A percentile compares a stretch with the other conserved stretches of the same genome.
Conservation (phyloP, 768 basidiomycete genomes). For the Tricholoma sp. region DNA sequence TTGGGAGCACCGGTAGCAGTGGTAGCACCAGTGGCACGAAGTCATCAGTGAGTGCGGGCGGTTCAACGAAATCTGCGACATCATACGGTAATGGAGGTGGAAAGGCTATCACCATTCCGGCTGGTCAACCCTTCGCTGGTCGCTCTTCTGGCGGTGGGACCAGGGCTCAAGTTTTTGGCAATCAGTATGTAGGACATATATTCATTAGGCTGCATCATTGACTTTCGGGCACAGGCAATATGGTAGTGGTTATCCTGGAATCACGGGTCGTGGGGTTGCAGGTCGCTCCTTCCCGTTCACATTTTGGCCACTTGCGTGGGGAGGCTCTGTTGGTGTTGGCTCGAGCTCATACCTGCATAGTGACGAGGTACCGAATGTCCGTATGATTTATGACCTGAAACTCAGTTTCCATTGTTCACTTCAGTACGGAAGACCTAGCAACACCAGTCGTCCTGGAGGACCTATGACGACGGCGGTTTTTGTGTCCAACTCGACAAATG, state of each 20-base stretch:
- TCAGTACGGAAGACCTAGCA: constrained; percentile 42
- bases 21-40: constrained; percentile 1
- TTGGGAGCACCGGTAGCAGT: constrained; percentile 1
- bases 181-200: constrained; percentile 22
- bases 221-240: constrained; percentile 31
- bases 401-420: not conserved
- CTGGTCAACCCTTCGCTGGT: constrained; percentile 33
- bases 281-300: constrained; percentile 48
- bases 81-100: constrained; percentile 19
- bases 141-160: constrained; percentile 42
- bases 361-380: constrained; percentile 32
- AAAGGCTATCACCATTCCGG: constrained; percentile 25
- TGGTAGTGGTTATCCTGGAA: constrained; percentile 53
- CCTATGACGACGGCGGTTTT: constrained; percentile 33
- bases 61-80: constrained; percentile 11
- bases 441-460: constrained; percentile 44
- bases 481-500: constrained; percentile 25
- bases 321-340: constrained; percentile 18
- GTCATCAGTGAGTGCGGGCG: constrained; percentile 8
- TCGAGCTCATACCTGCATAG: constrained; percentile 17
- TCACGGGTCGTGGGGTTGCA: constrained; percentile 31
- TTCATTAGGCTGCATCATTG: not conserved
- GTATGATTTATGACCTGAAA: not conserved
- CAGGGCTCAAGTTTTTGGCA: constrained; percentile 34
- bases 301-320: constrained; percentile 56